A percentile compares a stretch with the other conserved stretches of the same genome.
Conservation (phyloP, 2,329 filamentous ascomycete species). For the Cadophora gregata region DNA sequence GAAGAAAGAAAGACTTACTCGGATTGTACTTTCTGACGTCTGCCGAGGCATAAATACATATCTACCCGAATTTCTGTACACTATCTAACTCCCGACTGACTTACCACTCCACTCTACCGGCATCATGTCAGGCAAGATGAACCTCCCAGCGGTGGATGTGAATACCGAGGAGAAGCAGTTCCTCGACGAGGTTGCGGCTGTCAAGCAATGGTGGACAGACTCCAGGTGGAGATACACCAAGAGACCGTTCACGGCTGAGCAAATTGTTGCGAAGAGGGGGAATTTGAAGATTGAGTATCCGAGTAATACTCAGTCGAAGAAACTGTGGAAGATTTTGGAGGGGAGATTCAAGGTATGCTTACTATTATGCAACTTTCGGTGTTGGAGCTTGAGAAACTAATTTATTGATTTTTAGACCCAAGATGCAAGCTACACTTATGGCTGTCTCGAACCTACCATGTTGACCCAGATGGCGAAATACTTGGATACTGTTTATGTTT, state of each 20-base stretch:
- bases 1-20: slow-evolving; percentile 2
- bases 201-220: slow-evolving; percentile 94
- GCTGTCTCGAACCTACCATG: slow-evolving; percentile 97
- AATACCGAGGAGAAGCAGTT: slow-evolving; percentile 58
- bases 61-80: neutral
- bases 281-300: slow-evolving; percentile 91
- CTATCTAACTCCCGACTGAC: slow-evolving; percentile 1
- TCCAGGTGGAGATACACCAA: slow-evolving; percentile 92
- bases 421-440: slow-evolving; percentile 93
- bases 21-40: slow-evolving; percentile 3
- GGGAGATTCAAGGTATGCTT: slow-evolving; percentile 74
- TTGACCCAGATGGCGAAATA: slow-evolving; percentile 99
- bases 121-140: slow-evolving; percentile 54
- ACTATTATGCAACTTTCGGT: neutral
- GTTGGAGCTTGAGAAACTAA: neutral
- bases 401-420: slow-evolving; percentile 60
- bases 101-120: slow-evolving; percentile 31
- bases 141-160: slow-evolving; percentile 61
- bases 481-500: slow-evolving; percentile 97
- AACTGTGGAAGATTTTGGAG: slow-evolving; percentile 92
- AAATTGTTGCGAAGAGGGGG: slow-evolving; percentile 95
- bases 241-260: slow-evolving; percentile 92
- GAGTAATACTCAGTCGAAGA: slow-evolving; percentile 88
- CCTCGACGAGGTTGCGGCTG: slow-evolving; percentile 80
- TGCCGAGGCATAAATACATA: slow-evolving; percentile 13